Conservation (phyloP, 495 filamentous ascomycete species). For the Mycothermus thermophilus region DNA sequence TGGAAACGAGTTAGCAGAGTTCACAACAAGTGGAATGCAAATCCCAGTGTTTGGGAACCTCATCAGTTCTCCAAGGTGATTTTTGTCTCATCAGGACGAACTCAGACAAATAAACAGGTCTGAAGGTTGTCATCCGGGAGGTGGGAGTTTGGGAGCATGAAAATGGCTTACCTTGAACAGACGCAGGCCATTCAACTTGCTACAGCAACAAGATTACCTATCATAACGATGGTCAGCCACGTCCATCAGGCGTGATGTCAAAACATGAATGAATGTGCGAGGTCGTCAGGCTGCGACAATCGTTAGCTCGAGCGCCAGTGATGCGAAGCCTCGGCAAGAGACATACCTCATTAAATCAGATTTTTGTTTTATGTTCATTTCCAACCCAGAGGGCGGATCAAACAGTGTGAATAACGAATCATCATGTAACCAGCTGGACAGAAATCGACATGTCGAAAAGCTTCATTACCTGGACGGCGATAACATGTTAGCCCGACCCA, state of each 20-base stretch:
- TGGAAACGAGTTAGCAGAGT: slow-evolving; percentile 12
- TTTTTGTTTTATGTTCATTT: slow-evolving; percentile 76
- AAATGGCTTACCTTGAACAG: no score
- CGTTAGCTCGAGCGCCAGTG: no score
- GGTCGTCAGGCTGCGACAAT: slow-evolving; percentile 27
- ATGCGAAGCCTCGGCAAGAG: no score
- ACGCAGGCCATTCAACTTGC: no score
- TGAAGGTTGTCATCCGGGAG: slow-evolving; percentile 69
- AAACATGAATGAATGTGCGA: slow-evolving; percentile 2
- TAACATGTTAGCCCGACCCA: slow-evolving; percentile 20
- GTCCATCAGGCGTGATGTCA: slow-evolving; percentile 16
- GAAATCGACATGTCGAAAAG: slow-evolving; percentile 10
- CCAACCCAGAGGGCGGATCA: slow-evolving; percentile 56
- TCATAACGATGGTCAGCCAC: no score
- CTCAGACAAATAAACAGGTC: slow-evolving; percentile 50
- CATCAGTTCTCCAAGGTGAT: slow-evolving; percentile 97
- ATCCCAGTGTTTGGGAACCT: slow-evolving; percentile 3
- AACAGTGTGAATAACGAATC: slow-evolving; percentile 91
- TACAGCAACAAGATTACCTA: slow-evolving; percentile 25
- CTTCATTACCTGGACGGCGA: slow-evolving; percentile 29
- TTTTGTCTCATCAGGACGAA: slow-evolving; percentile 56
- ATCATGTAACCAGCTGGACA: slow-evolving; percentile 26
- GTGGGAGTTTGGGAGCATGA: no score
- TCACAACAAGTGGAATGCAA: slow-evolving; percentile 1
- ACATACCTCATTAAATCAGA: slow-evolving; percentile 99